These are phyloP conservation scores for Aspergillus sergii DNA, from an alignment of 2,329 filamentous ascomycete genomes.

Conservation along the genomic window DNA sequence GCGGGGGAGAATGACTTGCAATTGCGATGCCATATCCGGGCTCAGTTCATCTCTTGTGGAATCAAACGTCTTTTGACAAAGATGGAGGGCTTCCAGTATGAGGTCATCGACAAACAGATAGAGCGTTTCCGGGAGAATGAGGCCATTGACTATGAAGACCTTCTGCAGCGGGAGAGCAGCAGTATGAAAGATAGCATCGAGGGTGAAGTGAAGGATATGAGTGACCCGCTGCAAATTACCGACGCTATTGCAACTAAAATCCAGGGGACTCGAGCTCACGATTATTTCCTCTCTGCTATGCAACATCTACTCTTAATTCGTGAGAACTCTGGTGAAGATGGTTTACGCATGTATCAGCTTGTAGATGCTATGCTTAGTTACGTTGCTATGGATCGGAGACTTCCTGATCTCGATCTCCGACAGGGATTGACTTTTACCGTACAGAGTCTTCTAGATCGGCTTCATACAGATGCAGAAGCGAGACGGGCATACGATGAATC, in stretches of 20 bases:
- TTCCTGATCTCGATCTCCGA: constrained; percentile 97
- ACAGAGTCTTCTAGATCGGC: constrained; percentile 88
- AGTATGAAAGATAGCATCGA: constrained; percentile 88
- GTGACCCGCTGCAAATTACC: constrained; percentile 87
- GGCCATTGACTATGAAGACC: constrained; percentile 96
- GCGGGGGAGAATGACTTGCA: constrained; percentile 86
- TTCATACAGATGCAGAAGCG: constrained; percentile 95
- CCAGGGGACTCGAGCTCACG: constrained; percentile 79
- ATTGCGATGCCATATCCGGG: constrained; percentile 88
- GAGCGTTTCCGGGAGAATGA: constrained; percentile 92
- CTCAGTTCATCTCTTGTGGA: constrained; percentile 93
- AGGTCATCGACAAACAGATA: constrained; percentile 97
- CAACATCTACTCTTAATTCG: constrained; percentile 93
- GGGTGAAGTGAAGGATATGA: constrained; percentile 86
- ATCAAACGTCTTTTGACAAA: constrained; percentile 92
- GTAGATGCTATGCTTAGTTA: constrained; percentile 99
- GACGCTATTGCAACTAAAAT: constrained; percentile 89
- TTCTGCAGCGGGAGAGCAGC: constrained; percentile 86
- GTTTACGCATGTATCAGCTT: constrained; percentile 92
- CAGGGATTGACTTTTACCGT: constrained; percentile 98
- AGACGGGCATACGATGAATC: constrained; percentile 90
- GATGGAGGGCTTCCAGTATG: constrained; percentile 98
- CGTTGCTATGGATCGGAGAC: constrained; percentile 92
- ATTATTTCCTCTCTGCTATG: constrained; percentile 94
- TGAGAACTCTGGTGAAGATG: constrained; percentile 88